Conservation (phyloP, 371 early-diverging fungal species). For the Coemansia sp. region DNA sequence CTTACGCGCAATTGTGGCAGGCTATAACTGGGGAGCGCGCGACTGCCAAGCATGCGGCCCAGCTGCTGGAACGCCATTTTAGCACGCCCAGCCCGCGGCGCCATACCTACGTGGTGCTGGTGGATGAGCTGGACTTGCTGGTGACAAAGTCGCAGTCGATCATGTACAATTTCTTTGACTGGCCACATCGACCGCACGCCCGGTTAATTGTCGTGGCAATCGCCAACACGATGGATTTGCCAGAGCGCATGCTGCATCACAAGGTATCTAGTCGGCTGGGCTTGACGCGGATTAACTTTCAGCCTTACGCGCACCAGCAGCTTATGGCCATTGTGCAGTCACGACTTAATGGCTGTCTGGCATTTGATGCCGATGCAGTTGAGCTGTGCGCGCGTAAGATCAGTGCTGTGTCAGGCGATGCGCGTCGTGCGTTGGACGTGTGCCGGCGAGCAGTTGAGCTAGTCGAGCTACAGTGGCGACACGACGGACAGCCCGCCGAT, state of each 20-base stretch:
- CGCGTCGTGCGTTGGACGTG: conserved; percentile 93
- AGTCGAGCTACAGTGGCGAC: conserved; percentile 58
- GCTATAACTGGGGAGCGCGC: conserved; percentile 59
- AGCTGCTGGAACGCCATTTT: conserved; percentile 72
- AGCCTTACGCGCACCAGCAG: conserved; percentile 85
- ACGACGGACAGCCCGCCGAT: not conserved
- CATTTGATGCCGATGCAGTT: conserved; percentile 82
- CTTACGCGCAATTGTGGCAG: conserved; percentile 84
- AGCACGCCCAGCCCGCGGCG: conserved; percentile 54
- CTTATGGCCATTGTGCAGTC: conserved; percentile 81
- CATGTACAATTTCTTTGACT: conserved; percentile 98
- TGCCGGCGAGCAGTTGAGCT: conserved; percentile 87
- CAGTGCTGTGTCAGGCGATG: conserved; percentile 96
- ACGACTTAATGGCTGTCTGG: conserved; percentile 69
- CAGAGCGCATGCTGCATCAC: conserved; percentile 90
- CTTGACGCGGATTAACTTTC: conserved; percentile 83
- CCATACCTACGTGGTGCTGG: conserved; percentile 70
- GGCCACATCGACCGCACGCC: conserved; percentile 86
- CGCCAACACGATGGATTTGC: conserved; percentile 99
- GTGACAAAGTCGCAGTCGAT: conserved; percentile 91
- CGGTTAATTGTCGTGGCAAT: conserved; percentile 91
- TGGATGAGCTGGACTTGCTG: conserved; percentile 98
- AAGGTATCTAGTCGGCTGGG: conserved; percentile 93
- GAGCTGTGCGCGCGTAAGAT: conserved; percentile 95
- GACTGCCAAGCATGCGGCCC: conserved; percentile 75